These are phyloP conservation scores for Neurospora sp. DNA, from an alignment of 495 filamentous ascomycete genomes.

Conservation along the genomic window DNA sequence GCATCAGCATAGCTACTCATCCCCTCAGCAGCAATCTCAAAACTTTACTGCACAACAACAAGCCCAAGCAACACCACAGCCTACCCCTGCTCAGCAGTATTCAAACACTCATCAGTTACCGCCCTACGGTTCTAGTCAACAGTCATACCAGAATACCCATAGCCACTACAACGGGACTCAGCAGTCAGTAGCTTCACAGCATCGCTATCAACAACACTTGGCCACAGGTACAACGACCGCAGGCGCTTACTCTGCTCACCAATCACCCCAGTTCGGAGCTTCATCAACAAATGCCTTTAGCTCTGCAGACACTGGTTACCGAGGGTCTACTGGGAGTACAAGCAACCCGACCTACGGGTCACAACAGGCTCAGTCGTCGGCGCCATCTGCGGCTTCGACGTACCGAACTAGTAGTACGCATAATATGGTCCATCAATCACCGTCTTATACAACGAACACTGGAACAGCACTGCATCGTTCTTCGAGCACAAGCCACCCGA, in stretches of 20 bases:
- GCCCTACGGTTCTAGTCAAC: slow-evolving; percentile 13
- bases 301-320: slow-evolving; percentile 28
- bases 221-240: slow-evolving; percentile 23
- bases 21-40: slow-evolving; percentile 13
- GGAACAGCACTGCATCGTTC: slow-evolving; percentile 14
- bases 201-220: slow-evolving; percentile 35
- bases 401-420: slow-evolving; percentile 26
- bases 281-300: slow-evolving; percentile 27
- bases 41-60: neutral
- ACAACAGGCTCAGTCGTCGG: slow-evolving; percentile 28
- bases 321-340: slow-evolving; percentile 17
- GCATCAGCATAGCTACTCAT: slow-evolving; percentile 10
- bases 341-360: slow-evolving; percentile 23
- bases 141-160: slow-evolving; percentile 10
- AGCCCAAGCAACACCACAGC: slow-evolving; percentile 3
- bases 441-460: slow-evolving; percentile 20
- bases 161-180: slow-evolving; percentile 22
- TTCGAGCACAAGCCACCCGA: slow-evolving; percentile 11
- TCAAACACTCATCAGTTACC: slow-evolving; percentile 10
- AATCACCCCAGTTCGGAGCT: slow-evolving; percentile 34
- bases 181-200: slow-evolving; percentile 20
- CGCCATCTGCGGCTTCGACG: slow-evolving; percentile 22
- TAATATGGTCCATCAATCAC: slow-evolving; percentile 25
- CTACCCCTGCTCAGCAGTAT: slow-evolving; percentile 13
- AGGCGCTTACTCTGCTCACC: slow-evolving; percentile 28